phyloP scores from a whole-genome alignment of 805 yeast genomes.

The Ogataea paraovalis region DNA sequence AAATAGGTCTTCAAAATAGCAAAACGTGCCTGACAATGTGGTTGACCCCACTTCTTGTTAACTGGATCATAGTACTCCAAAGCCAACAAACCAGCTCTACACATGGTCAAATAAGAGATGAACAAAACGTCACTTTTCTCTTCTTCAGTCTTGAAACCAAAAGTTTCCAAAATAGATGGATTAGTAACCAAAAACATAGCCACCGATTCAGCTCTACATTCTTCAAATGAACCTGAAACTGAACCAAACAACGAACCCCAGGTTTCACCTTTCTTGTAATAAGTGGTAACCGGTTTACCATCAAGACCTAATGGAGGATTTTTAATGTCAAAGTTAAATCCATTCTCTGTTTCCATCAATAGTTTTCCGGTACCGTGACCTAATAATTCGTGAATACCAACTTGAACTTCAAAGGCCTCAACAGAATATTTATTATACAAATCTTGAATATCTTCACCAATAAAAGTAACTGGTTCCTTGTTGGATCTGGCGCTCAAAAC shows the following conservation, averaged over 20 bases:
- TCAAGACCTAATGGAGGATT: constrained; percentile 61
- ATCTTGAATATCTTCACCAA: constrained; percentile 48
- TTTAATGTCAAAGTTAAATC: constrained; percentile 67
- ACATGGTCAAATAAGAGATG: constrained; percentile 75
- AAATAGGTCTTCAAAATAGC: constrained; percentile 76
- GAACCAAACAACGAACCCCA: constrained; percentile 88
- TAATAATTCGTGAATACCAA: constrained; percentile 85
- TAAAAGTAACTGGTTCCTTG: constrained; percentile 65
- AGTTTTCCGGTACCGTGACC: constrained; percentile 93
- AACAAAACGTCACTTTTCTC: constrained; percentile 63
- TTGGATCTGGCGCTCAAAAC: constrained; percentile 72
- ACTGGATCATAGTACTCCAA: constrained; percentile 86
- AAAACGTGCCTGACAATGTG: constrained; percentile 91
- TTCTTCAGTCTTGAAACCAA: constrained; percentile 55
- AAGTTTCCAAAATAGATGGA: constrained; percentile 62
- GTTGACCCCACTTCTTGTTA: constrained; percentile 85
- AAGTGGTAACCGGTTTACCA: constrained; percentile 60
- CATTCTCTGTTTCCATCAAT: constrained; percentile 53
- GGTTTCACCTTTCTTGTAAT: constrained; percentile 76
- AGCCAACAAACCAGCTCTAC: constrained; percentile 80
- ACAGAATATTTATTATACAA: constrained; percentile 67
- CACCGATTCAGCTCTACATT: constrained; percentile 88
- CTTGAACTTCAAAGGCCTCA: constrained; percentile 89
- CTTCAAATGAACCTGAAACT: constrained; percentile 84
- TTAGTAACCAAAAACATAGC: constrained; percentile 78